phyloP scores from a whole-genome alignment of 108 stramenopile genomes.

The Aurantiochytrium sp. region DNA sequence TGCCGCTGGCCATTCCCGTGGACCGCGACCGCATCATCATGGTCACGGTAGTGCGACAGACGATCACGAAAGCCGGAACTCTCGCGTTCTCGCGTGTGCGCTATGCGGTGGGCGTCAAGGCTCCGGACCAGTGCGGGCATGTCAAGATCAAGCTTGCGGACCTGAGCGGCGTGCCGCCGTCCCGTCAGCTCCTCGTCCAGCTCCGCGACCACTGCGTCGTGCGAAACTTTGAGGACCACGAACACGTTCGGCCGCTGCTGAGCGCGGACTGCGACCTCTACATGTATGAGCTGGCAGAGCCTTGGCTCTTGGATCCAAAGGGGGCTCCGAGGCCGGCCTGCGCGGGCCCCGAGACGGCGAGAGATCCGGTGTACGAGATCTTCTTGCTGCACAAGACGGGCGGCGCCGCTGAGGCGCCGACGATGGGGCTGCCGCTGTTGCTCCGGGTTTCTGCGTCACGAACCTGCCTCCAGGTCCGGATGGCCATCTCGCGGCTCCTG shows the following conservation, averaged over 20 bases:
- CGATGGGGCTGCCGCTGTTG: neutral
- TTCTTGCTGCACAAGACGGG: neutral
- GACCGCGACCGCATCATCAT: neutral
- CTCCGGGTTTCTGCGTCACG: neutral
- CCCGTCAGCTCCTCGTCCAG: neutral
- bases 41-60: neutral
- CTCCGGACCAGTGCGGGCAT: neutral
- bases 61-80: too few species aligned
- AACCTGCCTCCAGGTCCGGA: neutral
- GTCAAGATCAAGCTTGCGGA: neutral
- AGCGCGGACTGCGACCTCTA: neutral
- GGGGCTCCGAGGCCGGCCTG: too few species aligned
- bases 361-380: neutral
- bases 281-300: neutral
- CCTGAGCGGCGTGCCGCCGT: neutral
- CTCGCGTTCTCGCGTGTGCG: neutral
- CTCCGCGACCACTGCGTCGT: neutral
- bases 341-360: too few species aligned
- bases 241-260: neutral
- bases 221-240: neutral
- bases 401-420: neutral
- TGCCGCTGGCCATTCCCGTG: neutral
- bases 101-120: neutral
- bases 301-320: neutral
- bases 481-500: neutral